Evolutionary conservation across 768 basidiomycete species (phyloP).

Genomic region (Coprinopsis strossmayeri): DNA sequence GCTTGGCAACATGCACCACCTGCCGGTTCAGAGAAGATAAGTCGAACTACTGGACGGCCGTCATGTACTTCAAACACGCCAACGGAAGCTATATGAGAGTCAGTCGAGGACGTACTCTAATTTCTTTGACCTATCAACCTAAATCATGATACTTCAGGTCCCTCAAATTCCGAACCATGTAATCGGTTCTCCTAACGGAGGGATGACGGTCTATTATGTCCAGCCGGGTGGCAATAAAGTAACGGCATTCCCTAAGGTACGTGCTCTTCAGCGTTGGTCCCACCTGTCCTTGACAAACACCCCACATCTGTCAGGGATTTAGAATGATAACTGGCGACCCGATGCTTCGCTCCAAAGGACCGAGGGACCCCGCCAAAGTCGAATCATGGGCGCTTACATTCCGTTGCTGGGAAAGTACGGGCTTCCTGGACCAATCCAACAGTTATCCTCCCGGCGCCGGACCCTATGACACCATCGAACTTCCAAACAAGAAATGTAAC

Average conservation of each 20-base stretch:
- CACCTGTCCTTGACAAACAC: too few relatives aligned
- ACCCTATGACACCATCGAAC: slow-evolving; percentile 1
- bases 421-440: neutral
- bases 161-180: slow-evolving; percentile 10
- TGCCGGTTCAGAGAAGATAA: slow-evolving; percentile 9
- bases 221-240: slow-evolving; percentile 7
- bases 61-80: slow-evolving; percentile 1
- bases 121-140: neutral
- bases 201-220: slow-evolving; percentile 11
- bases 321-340: slow-evolving; percentile 6
- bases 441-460: slow-evolving; percentile 1
- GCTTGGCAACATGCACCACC: slow-evolving; percentile 4
- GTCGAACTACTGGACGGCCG: slow-evolving; percentile 9
- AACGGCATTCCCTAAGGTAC: neutral
- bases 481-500: slow-evolving; percentile 4
- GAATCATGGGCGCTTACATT: slow-evolving; percentile 3
- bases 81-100: slow-evolving; percentile 9
- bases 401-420: slow-evolving; percentile 2
- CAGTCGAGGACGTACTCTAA: neutral
- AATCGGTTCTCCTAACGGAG: slow-evolving; percentile 5
- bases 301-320: neutral
- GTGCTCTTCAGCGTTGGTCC: too few relatives aligned
- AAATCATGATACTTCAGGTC: neutral
- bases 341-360: neutral
- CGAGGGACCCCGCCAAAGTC: neutral